A percentile compares a stretch with the other conserved stretches of the same genome.
Evolutionary conservation across 2,329 filamentous ascomycete species (phyloP).

Genomic region (Nigrospora sphaerica): DNA sequence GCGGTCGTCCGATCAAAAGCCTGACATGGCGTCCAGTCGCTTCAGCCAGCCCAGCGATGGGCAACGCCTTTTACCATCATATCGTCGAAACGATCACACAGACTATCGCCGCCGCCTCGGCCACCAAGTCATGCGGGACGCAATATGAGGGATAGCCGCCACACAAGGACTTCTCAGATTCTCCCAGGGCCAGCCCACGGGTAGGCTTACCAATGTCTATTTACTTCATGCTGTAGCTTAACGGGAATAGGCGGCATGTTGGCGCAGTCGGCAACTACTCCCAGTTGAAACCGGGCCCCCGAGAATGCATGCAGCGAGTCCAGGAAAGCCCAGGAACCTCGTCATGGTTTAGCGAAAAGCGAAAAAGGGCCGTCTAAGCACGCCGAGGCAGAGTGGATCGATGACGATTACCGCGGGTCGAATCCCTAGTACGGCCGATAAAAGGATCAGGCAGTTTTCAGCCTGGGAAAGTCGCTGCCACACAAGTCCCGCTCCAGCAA

Average conservation of each 20-base stretch:
- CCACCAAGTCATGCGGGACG: conserved; percentile 3
- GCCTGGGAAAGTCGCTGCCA: conserved; percentile 15
- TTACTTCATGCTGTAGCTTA: background rate
- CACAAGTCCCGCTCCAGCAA: conserved; percentile 7
- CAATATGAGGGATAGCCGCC: conserved; percentile 4
- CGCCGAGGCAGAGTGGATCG: conserved; percentile 9
- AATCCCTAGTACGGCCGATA: conserved; percentile 16
- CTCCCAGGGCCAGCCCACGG: background rate
- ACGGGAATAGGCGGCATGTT: background rate
- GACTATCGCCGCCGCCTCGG: background rate
- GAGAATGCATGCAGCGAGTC: background rate
- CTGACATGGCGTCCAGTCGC: background rate
- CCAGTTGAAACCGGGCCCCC: background rate
- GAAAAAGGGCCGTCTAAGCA: background rate
- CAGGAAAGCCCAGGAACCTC: background rate
- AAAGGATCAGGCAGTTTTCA: conserved; percentile 15
- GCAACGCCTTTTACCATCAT: background rate
- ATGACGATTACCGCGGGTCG: conserved; percentile 12
- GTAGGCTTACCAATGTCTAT: background rate
- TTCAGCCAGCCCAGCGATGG: background rate
- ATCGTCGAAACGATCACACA: background rate
- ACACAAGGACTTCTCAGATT: conserved; percentile 5
- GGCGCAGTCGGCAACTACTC: background rate
- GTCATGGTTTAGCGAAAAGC: background rate
- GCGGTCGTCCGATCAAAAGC: background rate